Conservation (phyloP, 169 alveolate species). For the Cryptosporidium parvum region DNA sequence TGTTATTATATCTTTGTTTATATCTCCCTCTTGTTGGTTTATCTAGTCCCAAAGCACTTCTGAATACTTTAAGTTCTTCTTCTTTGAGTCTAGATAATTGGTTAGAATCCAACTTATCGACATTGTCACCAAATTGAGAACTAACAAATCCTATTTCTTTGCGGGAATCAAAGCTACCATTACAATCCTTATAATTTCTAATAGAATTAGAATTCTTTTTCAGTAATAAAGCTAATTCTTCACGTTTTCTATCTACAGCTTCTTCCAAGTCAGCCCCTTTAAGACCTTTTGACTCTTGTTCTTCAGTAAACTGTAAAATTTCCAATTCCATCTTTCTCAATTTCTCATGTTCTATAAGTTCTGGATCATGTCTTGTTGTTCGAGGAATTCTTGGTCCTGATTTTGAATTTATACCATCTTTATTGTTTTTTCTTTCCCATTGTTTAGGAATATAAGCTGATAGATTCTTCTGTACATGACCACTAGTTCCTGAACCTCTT, state of each 20-base stretch:
- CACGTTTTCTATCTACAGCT: constrained; percentile 15
- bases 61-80: constrained; percentile 79
- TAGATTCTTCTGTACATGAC: constrained; percentile 87
- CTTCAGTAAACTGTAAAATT: constrained; percentile 74
- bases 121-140: not conserved
- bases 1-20: not conserved
- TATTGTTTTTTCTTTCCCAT: constrained; percentile 77
- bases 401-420: constrained; percentile 73
- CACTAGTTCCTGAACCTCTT: constrained; percentile 92
- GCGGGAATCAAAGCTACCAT: not conserved
- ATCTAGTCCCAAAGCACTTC: constrained; percentile 60
- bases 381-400: constrained; percentile 15
- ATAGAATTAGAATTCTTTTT: not conserved
- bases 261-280: constrained; percentile 40
- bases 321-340: constrained; percentile 84
- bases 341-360: constrained; percentile 85
- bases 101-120: not conserved
- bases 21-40: constrained; percentile 10
- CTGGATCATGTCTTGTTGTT: constrained; percentile 78
- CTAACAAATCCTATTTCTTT: not conserved
- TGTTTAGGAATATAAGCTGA: constrained; percentile 80
- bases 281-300: constrained; percentile 42
- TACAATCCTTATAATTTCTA: no score
- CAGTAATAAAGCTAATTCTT: not conserved
- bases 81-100: constrained; percentile 51